Evolutionary conservation across 352 stramenopile genomes (phyloP), one percentile per base, ranked within the genome.

Genomic region (Globisporangium rhizosaccharum): DNA sequence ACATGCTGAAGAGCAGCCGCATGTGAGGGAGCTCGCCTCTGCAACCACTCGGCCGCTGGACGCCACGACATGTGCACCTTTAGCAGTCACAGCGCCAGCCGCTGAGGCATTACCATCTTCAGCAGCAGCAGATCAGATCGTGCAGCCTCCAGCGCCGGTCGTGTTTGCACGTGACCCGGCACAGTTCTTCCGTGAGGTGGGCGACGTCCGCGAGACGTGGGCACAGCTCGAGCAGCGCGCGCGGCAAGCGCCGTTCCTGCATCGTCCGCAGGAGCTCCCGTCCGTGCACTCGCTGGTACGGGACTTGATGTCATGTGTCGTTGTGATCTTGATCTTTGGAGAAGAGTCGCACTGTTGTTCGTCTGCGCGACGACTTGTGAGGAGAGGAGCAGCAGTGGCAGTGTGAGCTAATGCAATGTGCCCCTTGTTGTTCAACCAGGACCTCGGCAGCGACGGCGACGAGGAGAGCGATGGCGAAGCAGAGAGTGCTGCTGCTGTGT

Each of bases 131-230:
- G 7, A 39, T 39, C 33, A 9, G 33, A 39, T 39, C 33, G 33
- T 20, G 36, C 36, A 33, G 33, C 49, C 51, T 11, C n/a, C 59
- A 45, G 26, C 36, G 28, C 20, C 59, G 9, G 26, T 37, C 46
- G 49, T 56, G 41, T 9, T 23, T 2, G 20, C 50, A 17, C 41
- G 33, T 25, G 61, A 71, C 53, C 46, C 59, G 44, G 48, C 51
- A 30, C 50, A 57, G 56, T 76, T 77, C 67, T 76, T 82, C 62
- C 59, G 53, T 53, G 65, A 78, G 0, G 54, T 62, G 2, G 65
- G 67, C 26, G 76, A 87, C 42, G 64, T 67, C 14, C 76, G 79
- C 9, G 75, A 87, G 59, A 88, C 74, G 25, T 93, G 81, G 74
- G 71, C 64, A 2, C 62, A 85, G 53, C 60, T 91, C 23, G 72